Evolutionary conservation across 495 filamentous ascomycete genomes (phyloP).

Genomic region (Talaromyces borbonicus): DNA sequence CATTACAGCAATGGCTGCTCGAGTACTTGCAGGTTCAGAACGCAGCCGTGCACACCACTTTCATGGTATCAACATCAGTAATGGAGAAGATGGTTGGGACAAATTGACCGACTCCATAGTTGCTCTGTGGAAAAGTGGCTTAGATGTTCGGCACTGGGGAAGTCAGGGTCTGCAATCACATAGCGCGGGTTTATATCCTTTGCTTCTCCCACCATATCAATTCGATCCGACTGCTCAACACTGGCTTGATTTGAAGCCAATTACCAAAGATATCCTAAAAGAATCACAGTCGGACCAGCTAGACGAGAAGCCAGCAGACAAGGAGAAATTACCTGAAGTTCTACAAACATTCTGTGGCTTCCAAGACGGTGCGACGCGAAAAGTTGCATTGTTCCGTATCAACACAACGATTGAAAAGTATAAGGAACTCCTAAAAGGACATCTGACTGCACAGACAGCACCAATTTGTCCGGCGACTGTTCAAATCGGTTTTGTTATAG

Average conservation of each 20-base stretch:
- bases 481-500: constrained; percentile 37
- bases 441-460: constrained; percentile 35
- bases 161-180: constrained; percentile 33
- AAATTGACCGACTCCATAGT: constrained; percentile 30
- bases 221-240: constrained; percentile 38
- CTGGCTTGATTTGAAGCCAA: constrained; percentile 26
- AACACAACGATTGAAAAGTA: constrained; percentile 33
- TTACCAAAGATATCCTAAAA: constrained; percentile 12
- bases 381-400: constrained; percentile 36
- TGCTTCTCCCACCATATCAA: constrained; percentile 44
- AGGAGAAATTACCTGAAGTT: constrained; percentile 12
- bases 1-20: constrained; percentile 33
- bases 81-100: constrained; percentile 14
- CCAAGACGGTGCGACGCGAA: constrained; percentile 20
- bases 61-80: constrained; percentile 32
- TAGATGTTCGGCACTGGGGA: constrained; percentile 37
- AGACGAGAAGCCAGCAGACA: too few species aligned
- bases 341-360: constrained; percentile 34
- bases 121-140: constrained; percentile 36
- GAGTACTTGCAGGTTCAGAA: constrained; percentile 14
- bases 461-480: constrained; percentile 38
- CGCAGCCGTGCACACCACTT: constrained; percentile 25
- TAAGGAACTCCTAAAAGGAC: constrained; percentile 24
- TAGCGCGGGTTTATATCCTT: constrained; percentile 18
- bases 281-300: too few species aligned